These are phyloP conservation scores for Aspergillus nanangensis DNA, from an alignment of 495 filamentous ascomycete species.

Conservation along the genomic window DNA sequence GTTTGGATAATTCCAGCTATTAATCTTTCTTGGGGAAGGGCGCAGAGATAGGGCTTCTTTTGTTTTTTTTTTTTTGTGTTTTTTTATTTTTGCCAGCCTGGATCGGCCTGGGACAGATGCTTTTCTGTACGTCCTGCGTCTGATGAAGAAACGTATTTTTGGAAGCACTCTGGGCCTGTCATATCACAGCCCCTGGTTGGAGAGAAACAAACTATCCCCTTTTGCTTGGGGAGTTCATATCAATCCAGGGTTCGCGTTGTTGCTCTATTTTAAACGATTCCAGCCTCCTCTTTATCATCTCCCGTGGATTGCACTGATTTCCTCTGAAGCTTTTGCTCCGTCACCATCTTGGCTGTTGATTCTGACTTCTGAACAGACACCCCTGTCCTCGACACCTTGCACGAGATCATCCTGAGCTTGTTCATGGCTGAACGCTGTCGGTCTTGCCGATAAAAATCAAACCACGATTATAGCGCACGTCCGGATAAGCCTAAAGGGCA, in stretches of 20 bases:
- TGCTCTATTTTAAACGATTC: not conserved
- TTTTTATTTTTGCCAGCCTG: slow-evolving; percentile 1
- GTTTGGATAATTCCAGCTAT: not conserved
- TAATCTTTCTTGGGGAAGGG: not conserved
- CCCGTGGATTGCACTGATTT: not conserved
- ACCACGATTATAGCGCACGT: not conserved
- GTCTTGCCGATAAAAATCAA: not conserved
- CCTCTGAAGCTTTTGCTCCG: not conserved
- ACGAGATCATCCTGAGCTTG: not conserved
- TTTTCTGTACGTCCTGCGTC: not conserved
- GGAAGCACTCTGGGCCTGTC: not conserved
- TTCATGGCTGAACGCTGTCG: not conserved
- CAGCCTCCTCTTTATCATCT: not conserved
- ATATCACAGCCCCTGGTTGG: not conserved
- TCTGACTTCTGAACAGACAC: not conserved
- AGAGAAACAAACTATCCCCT: not conserved
- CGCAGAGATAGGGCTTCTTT: not conserved
- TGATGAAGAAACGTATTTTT: slow-evolving; percentile 4
- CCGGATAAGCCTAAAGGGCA: not conserved
- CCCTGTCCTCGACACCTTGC: not conserved
- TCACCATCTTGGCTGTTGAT: not conserved
- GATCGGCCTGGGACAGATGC: not conserved
- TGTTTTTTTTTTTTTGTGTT: not conserved
- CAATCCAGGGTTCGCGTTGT: not conserved
- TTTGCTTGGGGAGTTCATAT: not conserved